Conservation (phyloP, 352 stramenopile genomes). For the Phytopythium delawarense region DNA sequence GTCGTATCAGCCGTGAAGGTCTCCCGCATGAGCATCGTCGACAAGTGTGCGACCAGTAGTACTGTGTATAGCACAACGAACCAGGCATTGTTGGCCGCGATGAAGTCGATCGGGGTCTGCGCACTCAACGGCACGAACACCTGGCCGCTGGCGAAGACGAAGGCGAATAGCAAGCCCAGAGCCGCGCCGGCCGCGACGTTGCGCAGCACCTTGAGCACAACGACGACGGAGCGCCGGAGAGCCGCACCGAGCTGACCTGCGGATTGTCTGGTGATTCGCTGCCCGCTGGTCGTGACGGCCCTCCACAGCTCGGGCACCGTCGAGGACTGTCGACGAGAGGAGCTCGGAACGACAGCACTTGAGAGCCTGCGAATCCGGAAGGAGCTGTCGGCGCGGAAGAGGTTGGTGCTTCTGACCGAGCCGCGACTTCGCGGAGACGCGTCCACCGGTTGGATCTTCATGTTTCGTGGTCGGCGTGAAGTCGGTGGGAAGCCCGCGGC, state of each 20-base stretch:
- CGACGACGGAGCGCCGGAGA: neutral
- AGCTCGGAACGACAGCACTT: no score
- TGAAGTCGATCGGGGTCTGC: neutral
- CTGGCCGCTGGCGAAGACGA: neutral
- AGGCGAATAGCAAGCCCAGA: neutral
- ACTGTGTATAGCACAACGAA: neutral
- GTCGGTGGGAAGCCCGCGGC: no score
- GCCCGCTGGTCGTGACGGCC: neutral
- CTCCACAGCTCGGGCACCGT: no score
- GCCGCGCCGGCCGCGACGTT: neutral
- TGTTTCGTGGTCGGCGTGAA: no score
- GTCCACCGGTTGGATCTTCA: no score
- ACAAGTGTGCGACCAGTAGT: neutral
- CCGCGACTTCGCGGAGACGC: no score
- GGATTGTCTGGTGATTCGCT: neutral
- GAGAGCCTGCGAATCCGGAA: no score
- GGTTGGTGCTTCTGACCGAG: no score
- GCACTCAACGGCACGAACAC: neutral
- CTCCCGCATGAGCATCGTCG: neutral
- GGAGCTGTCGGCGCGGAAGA: no score
- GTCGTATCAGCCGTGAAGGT: neutral
- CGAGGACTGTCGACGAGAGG: no score
- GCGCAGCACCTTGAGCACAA: slow-evolving; percentile 1
- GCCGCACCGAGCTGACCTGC: neutral
- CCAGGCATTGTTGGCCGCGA: neutral